A percentile compares a stretch with the other conserved stretches of the same genome.
These are phyloP conservation scores for Colletotrichum sp. DNA, from an alignment of 2,329 filamentous ascomycete genomes.

Conservation along the genomic window DNA sequence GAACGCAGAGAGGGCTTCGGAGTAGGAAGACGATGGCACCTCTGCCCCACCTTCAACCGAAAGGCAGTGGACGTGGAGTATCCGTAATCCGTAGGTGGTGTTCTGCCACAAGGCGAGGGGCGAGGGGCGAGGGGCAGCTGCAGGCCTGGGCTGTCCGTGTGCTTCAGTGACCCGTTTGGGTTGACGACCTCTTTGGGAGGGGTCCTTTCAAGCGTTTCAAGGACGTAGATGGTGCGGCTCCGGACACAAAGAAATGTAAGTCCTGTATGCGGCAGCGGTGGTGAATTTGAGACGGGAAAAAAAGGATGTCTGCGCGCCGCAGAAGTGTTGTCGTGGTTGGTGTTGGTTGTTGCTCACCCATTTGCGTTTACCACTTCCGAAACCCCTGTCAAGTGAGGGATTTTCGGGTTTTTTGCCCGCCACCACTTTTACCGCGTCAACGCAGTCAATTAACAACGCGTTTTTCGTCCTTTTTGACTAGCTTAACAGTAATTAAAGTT, in stretches of 20 bases:
- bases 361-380: no score
- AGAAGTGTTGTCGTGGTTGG: neutral
- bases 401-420: no score
- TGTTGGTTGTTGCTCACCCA: neutral
- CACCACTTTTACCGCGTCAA: no score
- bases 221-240: neutral
- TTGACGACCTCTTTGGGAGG: neutral
- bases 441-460: no score
- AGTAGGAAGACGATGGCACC: neutral
- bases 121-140: conserved; percentile 6
- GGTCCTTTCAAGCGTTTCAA: neutral
- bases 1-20: neutral
- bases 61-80: neutral
- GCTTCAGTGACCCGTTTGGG: neutral
- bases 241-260: neutral
- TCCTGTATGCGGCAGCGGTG: neutral
- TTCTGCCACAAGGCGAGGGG: neutral
- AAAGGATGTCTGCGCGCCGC: neutral
- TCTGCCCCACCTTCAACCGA: conserved; percentile 18
- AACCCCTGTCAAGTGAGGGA: no score
- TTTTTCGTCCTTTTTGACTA: no score
- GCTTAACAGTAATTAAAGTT: no score
- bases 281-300: neutral
- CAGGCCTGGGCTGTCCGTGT: neutral
- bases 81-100: neutral